Evolutionary conservation across 2,329 filamentous ascomycete genomes (phyloP).

Genomic region (Xenosphaeropsis pyriputrescens): DNA sequence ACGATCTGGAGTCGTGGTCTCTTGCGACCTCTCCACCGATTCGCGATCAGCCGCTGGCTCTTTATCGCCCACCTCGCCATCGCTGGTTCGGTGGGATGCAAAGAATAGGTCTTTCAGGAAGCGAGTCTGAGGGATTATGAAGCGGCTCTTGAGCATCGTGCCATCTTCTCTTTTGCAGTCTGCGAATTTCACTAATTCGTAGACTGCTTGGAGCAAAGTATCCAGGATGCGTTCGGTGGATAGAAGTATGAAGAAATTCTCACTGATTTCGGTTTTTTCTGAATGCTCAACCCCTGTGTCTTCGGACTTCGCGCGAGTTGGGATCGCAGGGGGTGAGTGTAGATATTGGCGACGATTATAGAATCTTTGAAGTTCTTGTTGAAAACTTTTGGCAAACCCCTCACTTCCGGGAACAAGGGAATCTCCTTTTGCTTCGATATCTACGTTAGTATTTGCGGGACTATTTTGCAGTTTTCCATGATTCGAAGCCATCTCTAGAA

Average conservation of each 20-base stretch:
- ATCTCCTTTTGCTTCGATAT: constrained; percentile 35
- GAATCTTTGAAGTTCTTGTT: background rate
- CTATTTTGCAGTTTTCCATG: constrained; percentile 13
- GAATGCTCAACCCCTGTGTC: constrained; percentile 31
- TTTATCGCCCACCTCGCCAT: constrained; percentile 28
- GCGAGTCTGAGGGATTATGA: constrained; percentile 47
- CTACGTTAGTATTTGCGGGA: constrained; percentile 26
- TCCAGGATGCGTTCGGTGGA: constrained; percentile 54
- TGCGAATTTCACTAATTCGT: constrained; percentile 48
- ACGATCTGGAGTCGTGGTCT: constrained; percentile 52
- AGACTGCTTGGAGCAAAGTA: constrained; percentile 38
- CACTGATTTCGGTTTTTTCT: background rate
- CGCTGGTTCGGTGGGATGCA: constrained; percentile 34
- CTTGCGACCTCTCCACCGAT: constrained; percentile 29
- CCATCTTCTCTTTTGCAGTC: constrained; percentile 46
- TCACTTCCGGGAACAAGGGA: constrained; percentile 36
- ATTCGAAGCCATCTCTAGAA: constrained; percentile 24
- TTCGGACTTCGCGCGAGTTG: constrained; percentile 18
- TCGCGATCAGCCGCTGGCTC: background rate
- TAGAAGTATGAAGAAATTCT: constrained; percentile 52
- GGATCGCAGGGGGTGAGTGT: constrained; percentile 24
- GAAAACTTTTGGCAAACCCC: constrained; percentile 23
- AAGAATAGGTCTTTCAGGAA: constrained; percentile 47
- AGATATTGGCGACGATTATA: background rate
- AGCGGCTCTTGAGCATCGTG: constrained; percentile 39